phyloP scores from a whole-genome alignment of 371 early-diverging fungal species.

The Mortierella sp. region DNA sequence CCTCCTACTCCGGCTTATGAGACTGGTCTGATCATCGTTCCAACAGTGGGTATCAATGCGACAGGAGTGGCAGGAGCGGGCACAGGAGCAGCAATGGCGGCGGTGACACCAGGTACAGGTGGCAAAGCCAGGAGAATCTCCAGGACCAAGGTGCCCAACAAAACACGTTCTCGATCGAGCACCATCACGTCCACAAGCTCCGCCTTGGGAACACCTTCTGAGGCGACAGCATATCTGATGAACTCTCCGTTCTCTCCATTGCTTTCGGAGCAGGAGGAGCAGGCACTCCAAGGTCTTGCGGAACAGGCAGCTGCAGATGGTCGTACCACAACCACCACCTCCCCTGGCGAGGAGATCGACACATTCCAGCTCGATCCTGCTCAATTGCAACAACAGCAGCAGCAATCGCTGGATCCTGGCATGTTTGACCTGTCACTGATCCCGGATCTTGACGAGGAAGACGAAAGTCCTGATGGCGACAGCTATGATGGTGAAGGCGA shows the following conservation, averaged over 20 bases:
- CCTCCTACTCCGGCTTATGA: conserved; percentile 35
- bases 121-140: conserved; percentile 40
- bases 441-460: conserved; percentile 14
- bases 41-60: conserved; percentile 11
- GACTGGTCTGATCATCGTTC: conserved; percentile 28
- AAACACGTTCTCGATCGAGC: conserved; percentile 45
- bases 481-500: conserved; percentile 20
- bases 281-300: conserved; percentile 26
- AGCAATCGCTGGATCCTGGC: conserved; percentile 22
- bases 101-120: conserved; percentile 8
- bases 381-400: conserved; percentile 29
- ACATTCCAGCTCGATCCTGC: conserved; percentile 33
- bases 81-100: conserved; percentile 4
- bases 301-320: conserved; percentile 13
- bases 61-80: conserved; percentile 12
- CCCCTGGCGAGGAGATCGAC: conserved; percentile 26
- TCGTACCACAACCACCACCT: background rate
- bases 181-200: conserved; percentile 26
- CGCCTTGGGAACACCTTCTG: conserved; percentile 10
- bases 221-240: conserved; percentile 5
- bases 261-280: conserved; percentile 45
- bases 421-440: conserved; percentile 29
- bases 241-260: conserved; percentile 29
- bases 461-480: conserved; percentile 19
- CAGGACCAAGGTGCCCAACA: conserved; percentile 34